Evolutionary conservation across 768 basidiomycete genomes (phyloP).

Genomic region (Tulasnella sp.): DNA sequence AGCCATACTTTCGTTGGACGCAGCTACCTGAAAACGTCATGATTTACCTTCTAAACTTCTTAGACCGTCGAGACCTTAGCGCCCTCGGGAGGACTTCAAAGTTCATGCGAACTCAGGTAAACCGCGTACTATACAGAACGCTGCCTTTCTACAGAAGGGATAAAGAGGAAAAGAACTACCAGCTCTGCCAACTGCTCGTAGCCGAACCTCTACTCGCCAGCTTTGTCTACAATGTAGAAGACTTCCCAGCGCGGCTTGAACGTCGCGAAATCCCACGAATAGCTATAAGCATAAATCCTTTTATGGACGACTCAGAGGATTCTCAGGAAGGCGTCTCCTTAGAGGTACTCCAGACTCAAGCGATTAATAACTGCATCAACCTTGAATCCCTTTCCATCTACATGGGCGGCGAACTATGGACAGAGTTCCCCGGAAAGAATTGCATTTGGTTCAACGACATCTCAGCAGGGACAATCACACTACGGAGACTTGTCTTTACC

Average conservation of each 20-base stretch:
- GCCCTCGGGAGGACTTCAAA: background rate
- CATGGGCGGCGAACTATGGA: background rate
- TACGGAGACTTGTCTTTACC: conserved; percentile 1
- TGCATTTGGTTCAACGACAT: background rate
- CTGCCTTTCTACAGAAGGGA: background rate
- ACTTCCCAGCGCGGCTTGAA: background rate
- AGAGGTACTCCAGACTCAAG: background rate
- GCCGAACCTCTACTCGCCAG: background rate
- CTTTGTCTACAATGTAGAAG: background rate
- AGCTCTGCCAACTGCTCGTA: background rate
- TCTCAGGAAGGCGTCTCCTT: background rate
- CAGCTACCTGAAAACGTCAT: background rate
- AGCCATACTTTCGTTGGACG: background rate
- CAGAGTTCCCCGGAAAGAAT: background rate
- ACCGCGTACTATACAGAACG: background rate
- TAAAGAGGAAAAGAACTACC: background rate
- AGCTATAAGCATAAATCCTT: background rate
- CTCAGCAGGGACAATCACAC: background rate
- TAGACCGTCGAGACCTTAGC: background rate
- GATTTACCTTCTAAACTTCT: background rate
- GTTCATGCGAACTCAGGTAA: background rate
- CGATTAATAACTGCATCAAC: background rate
- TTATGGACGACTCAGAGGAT: background rate
- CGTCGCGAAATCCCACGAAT: background rate
- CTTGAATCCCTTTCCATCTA: background rate